A percentile compares a stretch with the other conserved stretches of the same genome.
Conservation (phyloP, 1,139 yeast genomes). For the Lodderomyces parapsilosis region DNA sequence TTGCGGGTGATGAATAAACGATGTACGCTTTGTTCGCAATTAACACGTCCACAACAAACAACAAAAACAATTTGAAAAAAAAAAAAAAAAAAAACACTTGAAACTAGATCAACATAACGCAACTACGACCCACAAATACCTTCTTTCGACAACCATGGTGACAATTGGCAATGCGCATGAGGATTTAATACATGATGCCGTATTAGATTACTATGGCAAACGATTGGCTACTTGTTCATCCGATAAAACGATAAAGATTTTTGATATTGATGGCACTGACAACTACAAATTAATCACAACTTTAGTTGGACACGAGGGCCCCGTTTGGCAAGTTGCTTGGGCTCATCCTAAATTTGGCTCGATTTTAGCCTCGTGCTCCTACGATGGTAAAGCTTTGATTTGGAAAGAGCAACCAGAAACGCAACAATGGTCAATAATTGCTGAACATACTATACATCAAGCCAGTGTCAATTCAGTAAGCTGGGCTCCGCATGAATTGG, state of each 20-base stretch:
- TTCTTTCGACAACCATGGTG: slow-evolving; percentile 47
- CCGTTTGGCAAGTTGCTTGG: slow-evolving; percentile 99
- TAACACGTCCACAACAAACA: slow-evolving; percentile 8
- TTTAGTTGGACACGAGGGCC: slow-evolving; percentile 89
- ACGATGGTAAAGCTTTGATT: slow-evolving; percentile 89
- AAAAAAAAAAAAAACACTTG: neutral
- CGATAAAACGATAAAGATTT: slow-evolving; percentile 89
- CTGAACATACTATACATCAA: slow-evolving; percentile 84
- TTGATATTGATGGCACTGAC: slow-evolving; percentile 83
- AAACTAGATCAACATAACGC: neutral
- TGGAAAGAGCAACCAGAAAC: slow-evolving; percentile 88
- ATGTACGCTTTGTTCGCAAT: neutral
- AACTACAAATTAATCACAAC: slow-evolving; percentile 78
- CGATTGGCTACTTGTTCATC: slow-evolving; percentile 94
- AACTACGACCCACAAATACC: no score
- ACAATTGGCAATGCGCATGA: slow-evolving; percentile 80
- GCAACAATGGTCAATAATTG: slow-evolving; percentile 84
- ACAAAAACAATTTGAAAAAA: neutral
- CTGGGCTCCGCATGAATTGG: slow-evolving; percentile 98
- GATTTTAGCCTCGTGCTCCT: slow-evolving; percentile 90
- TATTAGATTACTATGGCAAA: slow-evolving; percentile 92
- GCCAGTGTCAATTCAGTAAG: slow-evolving; percentile 93
- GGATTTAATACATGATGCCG: slow-evolving; percentile 95
- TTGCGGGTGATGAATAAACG: no score
- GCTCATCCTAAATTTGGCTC: slow-evolving; percentile 98